Evolutionary conservation across 306 rosid genomes (phyloP).

Genomic region (Quercus dentata): DNA sequence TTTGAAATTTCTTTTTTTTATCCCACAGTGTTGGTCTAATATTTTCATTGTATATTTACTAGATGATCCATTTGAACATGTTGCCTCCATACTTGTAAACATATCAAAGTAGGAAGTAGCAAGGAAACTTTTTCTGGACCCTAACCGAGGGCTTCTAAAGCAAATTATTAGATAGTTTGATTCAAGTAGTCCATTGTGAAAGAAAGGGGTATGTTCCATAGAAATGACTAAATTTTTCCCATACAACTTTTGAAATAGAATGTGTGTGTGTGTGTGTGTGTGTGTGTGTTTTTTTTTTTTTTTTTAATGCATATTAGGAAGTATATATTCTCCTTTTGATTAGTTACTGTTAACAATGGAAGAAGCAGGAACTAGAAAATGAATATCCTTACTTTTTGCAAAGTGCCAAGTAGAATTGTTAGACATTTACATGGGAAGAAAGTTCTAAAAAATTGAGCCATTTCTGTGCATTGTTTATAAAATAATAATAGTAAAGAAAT

Average conservation of each 20-base stretch:
- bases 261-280: background rate
- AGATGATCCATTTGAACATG: conserved; percentile 96
- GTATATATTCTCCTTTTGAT: no score
- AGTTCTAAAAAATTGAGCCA: no score
- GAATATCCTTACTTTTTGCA: background rate
- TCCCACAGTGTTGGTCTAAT: background rate
- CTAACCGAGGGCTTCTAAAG: conserved; percentile 76
- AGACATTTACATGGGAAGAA: no score
- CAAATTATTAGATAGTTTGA: conserved; percentile 84
- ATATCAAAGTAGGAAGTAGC: conserved; percentile 75
- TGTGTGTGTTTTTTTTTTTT: background rate
- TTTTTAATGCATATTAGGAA: no score
- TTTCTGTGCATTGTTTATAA: no score
- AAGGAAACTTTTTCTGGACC: conserved; percentile 84
- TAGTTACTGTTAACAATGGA: background rate
- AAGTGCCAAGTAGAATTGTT: background rate
- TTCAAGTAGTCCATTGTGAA: conserved; percentile 68
- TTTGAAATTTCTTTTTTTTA: background rate
- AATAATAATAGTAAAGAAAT: no score
- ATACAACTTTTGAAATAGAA: background rate
- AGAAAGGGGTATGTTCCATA: conserved; percentile 77
- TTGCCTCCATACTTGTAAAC: conserved; percentile 83
- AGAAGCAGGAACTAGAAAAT: conserved; percentile 13
- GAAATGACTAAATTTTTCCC: conserved; percentile 7
- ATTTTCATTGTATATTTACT: conserved; percentile 9